Evolutionary conservation across 163 green algal species (phyloP), one percentile per base, ranked within the genome.

Genomic region (Scenedesmus sp.): DNA sequence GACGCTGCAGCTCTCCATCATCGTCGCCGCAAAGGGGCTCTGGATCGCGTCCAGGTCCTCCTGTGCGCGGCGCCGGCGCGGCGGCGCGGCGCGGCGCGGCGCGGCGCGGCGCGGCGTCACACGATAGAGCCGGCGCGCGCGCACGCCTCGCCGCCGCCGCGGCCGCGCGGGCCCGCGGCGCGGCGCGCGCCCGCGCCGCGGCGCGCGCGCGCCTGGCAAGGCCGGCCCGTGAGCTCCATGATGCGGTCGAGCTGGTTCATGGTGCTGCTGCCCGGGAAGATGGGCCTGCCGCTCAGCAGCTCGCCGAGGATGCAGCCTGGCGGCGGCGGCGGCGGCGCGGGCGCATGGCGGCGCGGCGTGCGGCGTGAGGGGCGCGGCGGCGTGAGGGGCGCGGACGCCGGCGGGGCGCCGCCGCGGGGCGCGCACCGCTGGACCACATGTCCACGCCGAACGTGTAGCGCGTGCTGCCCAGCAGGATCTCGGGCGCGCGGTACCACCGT

Each of bases 211-310:
- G 18, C 51, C 51, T 24, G 24, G 57, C 57, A 14, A 15, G 80
- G 80, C 28, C 57, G 29, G 71, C 91, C 91, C 51, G 93, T 97
- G 60, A 98, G 85, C 84, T 98, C 93, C 67, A 98, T 87, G 64
- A 99, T 97, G 42, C 93, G 89, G 81, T 98, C 95, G 62, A 99
- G 89, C 89, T 99, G 96, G 85, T 99, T 98, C 90, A 99, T 98
- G 53, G 96, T 98, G 48, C 91, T 97, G 34, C 87, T 96, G 53
- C 96, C 96, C 5, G 93, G 94, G 78, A 99, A 98, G 64, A 99
- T 92, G 51, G 97, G 94, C 80, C 95, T 96, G 50, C 92, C 93
- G 17, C 91, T 87, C 60, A 99, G 84, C 62, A 99, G 89, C 91
- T 99, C 96, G 28, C 96, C 95, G 31, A 99, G 89, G 78, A 99